Percentiles rank a stretch among this genome's conserved stretches.
Evolutionary conservation across 2,329 filamentous ascomycete genomes (phyloP).

Genomic region (Hymenoscyphus salicellus): DNA sequence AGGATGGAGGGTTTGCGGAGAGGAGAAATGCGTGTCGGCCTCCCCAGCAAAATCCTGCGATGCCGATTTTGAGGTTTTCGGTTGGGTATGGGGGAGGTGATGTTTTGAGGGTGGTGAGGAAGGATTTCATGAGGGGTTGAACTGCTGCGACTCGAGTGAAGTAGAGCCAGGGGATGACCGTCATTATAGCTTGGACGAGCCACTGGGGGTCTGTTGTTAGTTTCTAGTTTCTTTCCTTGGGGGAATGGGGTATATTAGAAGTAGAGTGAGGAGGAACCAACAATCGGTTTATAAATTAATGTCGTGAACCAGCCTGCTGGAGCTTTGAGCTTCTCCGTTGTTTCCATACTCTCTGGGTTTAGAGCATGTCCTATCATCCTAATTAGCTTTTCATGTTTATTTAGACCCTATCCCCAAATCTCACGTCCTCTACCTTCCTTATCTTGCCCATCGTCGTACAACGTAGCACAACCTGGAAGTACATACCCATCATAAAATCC

Average conservation of each 20-base stretch:
- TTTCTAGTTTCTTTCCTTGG: not conserved
- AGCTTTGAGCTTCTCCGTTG: constrained; percentile 24
- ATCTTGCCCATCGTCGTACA: not conserved
- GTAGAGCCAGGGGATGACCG: constrained; percentile 29
- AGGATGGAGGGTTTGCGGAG: constrained; percentile 38
- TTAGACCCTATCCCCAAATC: not conserved
- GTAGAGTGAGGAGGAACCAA: not conserved
- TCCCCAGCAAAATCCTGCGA: constrained; percentile 63
- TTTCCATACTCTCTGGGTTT: constrained; percentile 10
- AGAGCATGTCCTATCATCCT: constrained; percentile 20
- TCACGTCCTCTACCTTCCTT: not conserved
- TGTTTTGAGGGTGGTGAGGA: constrained; percentile 39
- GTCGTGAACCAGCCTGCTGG: constrained; percentile 26
- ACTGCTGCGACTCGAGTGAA: constrained; percentile 30
- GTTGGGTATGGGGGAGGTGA: constrained; percentile 28
- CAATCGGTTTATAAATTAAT: constrained; percentile 29
- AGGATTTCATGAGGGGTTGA: constrained; percentile 39
- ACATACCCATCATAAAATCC: constrained; percentile 49
- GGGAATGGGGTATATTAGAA: too few species aligned
- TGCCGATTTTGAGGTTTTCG: constrained; percentile 45
- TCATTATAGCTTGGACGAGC: constrained; percentile 45
- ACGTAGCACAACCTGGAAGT: not conserved
- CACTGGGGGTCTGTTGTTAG: constrained; percentile 27
- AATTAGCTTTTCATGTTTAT: not conserved
- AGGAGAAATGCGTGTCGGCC: constrained; percentile 54